Conservation (phyloP, 23 red algal genomes). For the Chondrus crispus region DNA sequence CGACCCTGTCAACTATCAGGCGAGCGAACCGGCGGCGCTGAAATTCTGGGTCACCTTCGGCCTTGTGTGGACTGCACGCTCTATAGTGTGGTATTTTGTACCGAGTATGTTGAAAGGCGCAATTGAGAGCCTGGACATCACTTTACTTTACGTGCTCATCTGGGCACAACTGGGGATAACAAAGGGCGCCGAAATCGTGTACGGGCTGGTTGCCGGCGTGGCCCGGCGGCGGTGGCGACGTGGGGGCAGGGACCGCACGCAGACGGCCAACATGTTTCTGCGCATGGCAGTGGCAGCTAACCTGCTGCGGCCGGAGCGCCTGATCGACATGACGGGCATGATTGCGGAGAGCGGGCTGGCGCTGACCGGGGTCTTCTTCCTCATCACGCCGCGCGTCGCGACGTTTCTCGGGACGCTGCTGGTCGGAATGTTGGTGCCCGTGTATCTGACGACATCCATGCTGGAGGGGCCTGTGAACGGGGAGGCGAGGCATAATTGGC, state of each 20-base stretch:
- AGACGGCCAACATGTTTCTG: slow-evolving; percentile 16
- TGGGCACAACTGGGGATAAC: slow-evolving; percentile 67
- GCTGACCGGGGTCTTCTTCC: slow-evolving; percentile 26
- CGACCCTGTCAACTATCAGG: neutral
- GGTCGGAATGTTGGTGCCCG: slow-evolving; percentile 30
- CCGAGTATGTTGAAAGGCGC: neutral
- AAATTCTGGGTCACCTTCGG: slow-evolving; percentile 65
- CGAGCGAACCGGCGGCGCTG: slow-evolving; percentile 11
- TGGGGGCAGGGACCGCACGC: neutral
- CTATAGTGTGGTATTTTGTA: slow-evolving; percentile 38
- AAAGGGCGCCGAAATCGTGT: slow-evolving; percentile 32
- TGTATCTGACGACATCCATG: slow-evolving; percentile 18
- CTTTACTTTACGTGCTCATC: slow-evolving; percentile 39
- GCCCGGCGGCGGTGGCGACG: neutral
- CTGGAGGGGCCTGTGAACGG: slow-evolving; percentile 12
- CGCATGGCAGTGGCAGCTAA: slow-evolving; percentile 5
- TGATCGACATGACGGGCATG: neutral
- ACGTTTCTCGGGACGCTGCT: slow-evolving; percentile 62
- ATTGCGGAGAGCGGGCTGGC: slow-evolving; percentile 31
- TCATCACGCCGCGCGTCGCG: slow-evolving; percentile 53
- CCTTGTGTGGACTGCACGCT: slow-evolving; percentile 21
- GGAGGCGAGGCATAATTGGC: slow-evolving; percentile 47
- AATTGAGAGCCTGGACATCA: neutral
- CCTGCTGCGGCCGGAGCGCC: neutral
- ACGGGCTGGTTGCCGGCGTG: neutral